Evolutionary conservation across 441 rosid species (phyloP), one percentile per base, ranked within the genome.

Genomic region (Jatropha multifida): DNA sequence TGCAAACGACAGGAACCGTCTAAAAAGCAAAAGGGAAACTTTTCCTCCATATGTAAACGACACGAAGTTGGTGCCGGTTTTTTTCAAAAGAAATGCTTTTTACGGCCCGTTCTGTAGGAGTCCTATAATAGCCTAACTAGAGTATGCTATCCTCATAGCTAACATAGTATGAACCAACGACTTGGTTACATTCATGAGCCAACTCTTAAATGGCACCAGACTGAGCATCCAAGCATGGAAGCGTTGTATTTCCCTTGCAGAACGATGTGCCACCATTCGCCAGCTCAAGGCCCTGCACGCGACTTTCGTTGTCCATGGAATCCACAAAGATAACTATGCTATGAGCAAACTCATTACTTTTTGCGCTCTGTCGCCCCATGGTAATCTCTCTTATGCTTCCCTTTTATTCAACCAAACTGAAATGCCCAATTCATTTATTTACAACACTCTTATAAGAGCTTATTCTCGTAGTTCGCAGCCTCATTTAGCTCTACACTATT

Each of bases 311-410:
- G 78, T 86, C 71, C 77, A 81, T 58, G 87, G 86, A 74, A 44
- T 78, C 55, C 85, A 83, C 67, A 72, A 69, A 65, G 81, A 84
- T 82, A 76, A 79, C 51, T 78, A 23, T 81, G 85, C 88, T 46
- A 54, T 82, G 9, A 86, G 89, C 85, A 86, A 86, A 76, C 75
- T 89, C 70, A 82, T 87, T 74, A 75, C 88, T 52, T 85, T 80
- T 69, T 80, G 77, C 40, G 70, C 81, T 73, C 84, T 77, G 42
- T 76, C 81, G 38, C 71, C 69, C 38, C 15, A 67, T 3, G 79
- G 81, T 59, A 76, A 40, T 78, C 87, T 86, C 79, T 76, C 77
- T 49, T 85, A 85, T 65, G 86, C 88, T 18, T 81, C 90, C 46
- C 70, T 71, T 32, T 32, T 86, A 18, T 86, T 89, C 32, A 54